Evolutionary conservation across 306 rosid genomes (phyloP), one percentile per base, ranked within the genome.

Genomic region (Dalbergia cochinchinensis): DNA sequence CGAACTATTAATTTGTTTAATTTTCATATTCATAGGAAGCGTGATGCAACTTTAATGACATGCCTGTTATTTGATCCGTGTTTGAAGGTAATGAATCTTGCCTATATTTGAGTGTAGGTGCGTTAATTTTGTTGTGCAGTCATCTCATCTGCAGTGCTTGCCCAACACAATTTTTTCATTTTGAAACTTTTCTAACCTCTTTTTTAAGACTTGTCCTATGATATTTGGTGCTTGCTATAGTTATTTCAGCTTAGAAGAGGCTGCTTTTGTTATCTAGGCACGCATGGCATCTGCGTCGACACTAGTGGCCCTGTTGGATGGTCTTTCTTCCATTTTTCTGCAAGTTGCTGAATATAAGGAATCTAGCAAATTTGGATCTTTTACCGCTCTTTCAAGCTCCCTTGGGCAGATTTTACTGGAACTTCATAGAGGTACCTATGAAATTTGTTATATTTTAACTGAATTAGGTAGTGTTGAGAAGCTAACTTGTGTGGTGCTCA

Each of bases 291-390:
- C 97, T 78, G 99, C 96, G 34, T 86, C 92, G 47, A 83, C 97
- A 15, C 86, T 95, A 61, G 89, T 81, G 51, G 86, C 83, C 83
- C 87, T 92, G 97, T 76, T 92, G 84, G 99, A 95, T 73, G 97
- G 96, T 68, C 92, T 86, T 47, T 82, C 97, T 68, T 86, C 98
- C 80, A 83, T 79, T 76, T 91, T 88, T 80, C 86, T 95, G 79
- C 99, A 92, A 91, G 93, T 93, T 22, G 98, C 97, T 41, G 99
- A 95, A 84, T 91, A 85, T 81, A 92, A 88, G 79, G 98, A 89
- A 33, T 82, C 95, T 51, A 86, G 89, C 80, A 95, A 91, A 86
- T 86, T 83, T 77, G 98, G 97, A 82, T 91, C 99, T 80, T 95
- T 91, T 82, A 91, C 87, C n/a, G 82, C 99, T 53, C 98, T 95